Conservation (phyloP, 352 stramenopile genomes). For the Pythium coloratum region DNA sequence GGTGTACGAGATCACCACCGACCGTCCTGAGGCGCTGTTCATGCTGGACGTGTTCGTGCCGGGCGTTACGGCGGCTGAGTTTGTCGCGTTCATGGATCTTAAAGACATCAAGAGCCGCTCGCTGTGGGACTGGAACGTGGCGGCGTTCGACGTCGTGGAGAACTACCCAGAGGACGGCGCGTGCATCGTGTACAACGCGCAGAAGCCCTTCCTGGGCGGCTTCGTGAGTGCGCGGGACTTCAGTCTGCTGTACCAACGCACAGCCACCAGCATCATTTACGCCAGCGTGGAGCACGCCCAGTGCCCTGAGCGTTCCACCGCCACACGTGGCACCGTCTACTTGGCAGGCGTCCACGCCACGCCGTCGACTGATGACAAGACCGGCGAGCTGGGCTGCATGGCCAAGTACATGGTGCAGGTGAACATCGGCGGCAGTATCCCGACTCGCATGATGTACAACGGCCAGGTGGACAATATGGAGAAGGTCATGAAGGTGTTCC, state of each 20-base stretch:
- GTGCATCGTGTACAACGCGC: slow-evolving; percentile 48
- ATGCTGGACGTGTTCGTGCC: slow-evolving; percentile 54
- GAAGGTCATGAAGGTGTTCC: slow-evolving; percentile 58
- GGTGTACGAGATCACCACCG: slow-evolving; percentile 54
- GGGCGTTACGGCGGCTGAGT: slow-evolving; percentile 38
- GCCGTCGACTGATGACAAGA: slow-evolving; percentile 26
- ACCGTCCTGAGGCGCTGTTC: slow-evolving; percentile 44
- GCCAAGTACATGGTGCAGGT: slow-evolving; percentile 57
- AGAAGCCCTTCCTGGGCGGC: slow-evolving; percentile 57
- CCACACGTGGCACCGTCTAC: slow-evolving; percentile 40
- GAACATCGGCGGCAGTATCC: slow-evolving; percentile 51
- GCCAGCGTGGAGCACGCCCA: slow-evolving; percentile 44
- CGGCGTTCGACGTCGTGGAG: slow-evolving; percentile 50
- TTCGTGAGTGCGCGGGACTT: slow-evolving; percentile 60
- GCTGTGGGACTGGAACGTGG: slow-evolving; percentile 57
- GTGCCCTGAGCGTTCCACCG: slow-evolving; percentile 32
- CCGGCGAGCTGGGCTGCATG: slow-evolving; percentile 32
- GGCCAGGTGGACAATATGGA: slow-evolving; percentile 62
- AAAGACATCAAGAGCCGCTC: slow-evolving; percentile 40
- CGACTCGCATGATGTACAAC: slow-evolving; percentile 51
- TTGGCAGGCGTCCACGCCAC: slow-evolving; percentile 48
- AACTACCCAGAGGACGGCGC: slow-evolving; percentile 35
- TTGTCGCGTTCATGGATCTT: slow-evolving; percentile 46
- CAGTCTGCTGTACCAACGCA: slow-evolving; percentile 40
- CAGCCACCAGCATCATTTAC: slow-evolving; percentile 35